Evolutionary conservation across 2,329 filamentous ascomycete genomes (phyloP).

Genomic region (Sclerotinia sclerotiorum): DNA sequence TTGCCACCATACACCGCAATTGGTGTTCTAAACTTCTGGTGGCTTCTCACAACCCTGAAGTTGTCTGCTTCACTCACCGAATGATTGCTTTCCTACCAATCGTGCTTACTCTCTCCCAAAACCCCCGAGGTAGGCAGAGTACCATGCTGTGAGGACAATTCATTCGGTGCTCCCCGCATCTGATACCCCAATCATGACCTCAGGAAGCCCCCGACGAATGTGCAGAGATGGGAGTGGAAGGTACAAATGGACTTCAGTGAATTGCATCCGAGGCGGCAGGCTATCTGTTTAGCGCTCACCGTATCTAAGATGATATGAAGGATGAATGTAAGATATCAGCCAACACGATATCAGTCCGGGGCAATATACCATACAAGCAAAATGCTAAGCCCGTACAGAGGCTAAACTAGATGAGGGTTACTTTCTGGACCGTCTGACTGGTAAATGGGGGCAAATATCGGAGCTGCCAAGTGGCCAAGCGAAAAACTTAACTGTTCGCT

Average conservation of each 20-base stretch:
- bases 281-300: constrained; percentile 4
- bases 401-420: neutral
- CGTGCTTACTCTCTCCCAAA: neutral
- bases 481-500: neutral
- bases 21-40: neutral
- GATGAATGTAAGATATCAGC: constrained; percentile 13
- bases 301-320: constrained; percentile 9
- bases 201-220: neutral
- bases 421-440: constrained; percentile 13
- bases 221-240: neutral
- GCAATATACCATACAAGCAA: neutral
- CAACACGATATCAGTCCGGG: constrained; percentile 10
- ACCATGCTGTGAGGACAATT: neutral
- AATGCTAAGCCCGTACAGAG: constrained; percentile 6
- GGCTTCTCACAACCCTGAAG: neutral
- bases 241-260: neutral
- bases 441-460: neutral
- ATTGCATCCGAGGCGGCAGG: neutral
- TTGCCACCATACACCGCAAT: neutral
- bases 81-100: neutral
- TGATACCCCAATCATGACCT: neutral
- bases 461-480: constrained; percentile 18
- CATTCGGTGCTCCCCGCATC: neutral
- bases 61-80: neutral
- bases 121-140: neutral